These are phyloP conservation scores for Fusarium oxysporum DNA, from an alignment of 2,329 filamentous ascomycete genomes.

Conservation along the genomic window DNA sequence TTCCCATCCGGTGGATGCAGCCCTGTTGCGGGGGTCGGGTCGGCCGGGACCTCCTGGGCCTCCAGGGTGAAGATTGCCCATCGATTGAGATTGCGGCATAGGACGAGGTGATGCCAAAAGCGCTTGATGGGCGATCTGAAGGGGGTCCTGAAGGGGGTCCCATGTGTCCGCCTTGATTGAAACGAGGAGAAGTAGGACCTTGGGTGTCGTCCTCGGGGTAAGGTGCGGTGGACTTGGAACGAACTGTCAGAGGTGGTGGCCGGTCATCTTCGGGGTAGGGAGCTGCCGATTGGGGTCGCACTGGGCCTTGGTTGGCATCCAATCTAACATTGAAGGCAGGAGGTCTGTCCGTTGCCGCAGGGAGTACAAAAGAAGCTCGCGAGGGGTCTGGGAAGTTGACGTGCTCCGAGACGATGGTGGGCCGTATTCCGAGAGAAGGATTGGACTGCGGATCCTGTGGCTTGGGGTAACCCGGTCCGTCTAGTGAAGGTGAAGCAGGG, in stretches of 20 bases:
- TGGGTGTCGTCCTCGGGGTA: constrained; percentile 73
- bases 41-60: constrained; percentile 49
- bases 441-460: constrained; percentile 39
- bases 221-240: constrained; percentile 66
- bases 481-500: constrained; percentile 46
- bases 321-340: constrained; percentile 66
- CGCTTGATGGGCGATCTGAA: constrained; percentile 62
- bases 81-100: constrained; percentile 59
- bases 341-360: constrained; percentile 51
- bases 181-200: constrained; percentile 52
- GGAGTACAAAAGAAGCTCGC: constrained; percentile 51
- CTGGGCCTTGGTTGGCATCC: constrained; percentile 49
- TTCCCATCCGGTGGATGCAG: constrained; percentile 59
- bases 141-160: constrained; percentile 60
- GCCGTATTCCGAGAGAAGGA: constrained; percentile 56
- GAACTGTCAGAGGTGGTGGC: constrained; percentile 60
- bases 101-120: constrained; percentile 63
- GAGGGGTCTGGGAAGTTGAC: constrained; percentile 62
- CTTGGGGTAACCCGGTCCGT: constrained; percentile 30
- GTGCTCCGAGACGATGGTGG: constrained; percentile 54
- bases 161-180: constrained; percentile 61
- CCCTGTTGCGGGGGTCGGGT: constrained; percentile 56
- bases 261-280: constrained; percentile 79
- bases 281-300: constrained; percentile 66
- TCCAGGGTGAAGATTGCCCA: constrained; percentile 59